Conservation (phyloP, 2,329 filamentous ascomycete species). For the Diaporthe sp. region DNA sequence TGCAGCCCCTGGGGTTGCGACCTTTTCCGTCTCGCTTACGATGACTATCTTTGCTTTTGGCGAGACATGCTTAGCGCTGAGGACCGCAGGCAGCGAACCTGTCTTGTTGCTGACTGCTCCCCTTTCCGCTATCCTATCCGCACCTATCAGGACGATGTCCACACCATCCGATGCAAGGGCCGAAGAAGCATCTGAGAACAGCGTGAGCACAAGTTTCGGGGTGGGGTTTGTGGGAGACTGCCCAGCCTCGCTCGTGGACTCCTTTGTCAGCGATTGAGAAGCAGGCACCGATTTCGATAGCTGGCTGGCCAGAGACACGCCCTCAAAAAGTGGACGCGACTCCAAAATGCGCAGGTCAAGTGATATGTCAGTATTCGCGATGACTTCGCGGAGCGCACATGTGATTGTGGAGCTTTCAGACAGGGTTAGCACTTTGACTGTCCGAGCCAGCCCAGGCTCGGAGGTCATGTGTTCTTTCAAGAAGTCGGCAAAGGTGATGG, state of each 20-base stretch:
- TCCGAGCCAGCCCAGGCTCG: slow-evolving; percentile 41
- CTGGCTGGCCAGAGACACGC: slow-evolving; percentile 66
- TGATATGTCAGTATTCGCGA: slow-evolving; percentile 49
- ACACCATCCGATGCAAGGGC: slow-evolving; percentile 64
- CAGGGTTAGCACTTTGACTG: slow-evolving; percentile 68
- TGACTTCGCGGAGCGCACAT: slow-evolving; percentile 58
- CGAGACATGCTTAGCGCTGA: slow-evolving; percentile 65
- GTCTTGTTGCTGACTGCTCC: slow-evolving; percentile 77
- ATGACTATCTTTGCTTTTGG: slow-evolving; percentile 63
- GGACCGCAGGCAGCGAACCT: slow-evolving; percentile 70
- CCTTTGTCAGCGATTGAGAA: slow-evolving; percentile 40
- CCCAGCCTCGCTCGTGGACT: slow-evolving; percentile 35
- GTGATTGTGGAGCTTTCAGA: slow-evolving; percentile 74
- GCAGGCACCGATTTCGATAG: slow-evolving; percentile 49
- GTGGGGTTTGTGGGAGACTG: slow-evolving; percentile 20
- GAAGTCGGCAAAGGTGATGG: slow-evolving; percentile 49
- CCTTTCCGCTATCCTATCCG: slow-evolving; percentile 69
- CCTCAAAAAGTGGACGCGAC: slow-evolving; percentile 76
- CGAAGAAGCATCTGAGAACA: slow-evolving; percentile 72
- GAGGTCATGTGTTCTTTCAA: slow-evolving; percentile 51
- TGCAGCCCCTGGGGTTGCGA: slow-evolving; percentile 60
- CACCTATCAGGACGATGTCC: slow-evolving; percentile 72
- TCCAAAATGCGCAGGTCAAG: slow-evolving; percentile 73
- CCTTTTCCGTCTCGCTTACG: slow-evolving; percentile 72
- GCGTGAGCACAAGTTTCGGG: slow-evolving; percentile 54